phyloP scores from a whole-genome alignment of 2,329 filamentous ascomycete genomes.

The Exophiala calicioides region DNA sequence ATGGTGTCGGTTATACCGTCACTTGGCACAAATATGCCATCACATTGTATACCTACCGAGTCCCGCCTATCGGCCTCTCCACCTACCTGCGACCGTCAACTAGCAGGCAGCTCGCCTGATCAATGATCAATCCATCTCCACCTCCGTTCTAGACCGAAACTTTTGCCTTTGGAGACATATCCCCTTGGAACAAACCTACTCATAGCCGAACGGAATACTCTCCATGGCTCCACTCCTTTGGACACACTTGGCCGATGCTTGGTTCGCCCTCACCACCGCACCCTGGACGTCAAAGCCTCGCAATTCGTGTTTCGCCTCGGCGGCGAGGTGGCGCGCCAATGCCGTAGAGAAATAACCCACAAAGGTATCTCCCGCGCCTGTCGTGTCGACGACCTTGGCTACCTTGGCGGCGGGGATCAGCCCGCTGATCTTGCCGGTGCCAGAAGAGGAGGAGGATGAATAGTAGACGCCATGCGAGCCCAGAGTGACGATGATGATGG shows the following conservation, averaged over 20 bases:
- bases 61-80: too few species aligned
- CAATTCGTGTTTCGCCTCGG: slow-evolving; percentile 56
- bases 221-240: slow-evolving; percentile 49
- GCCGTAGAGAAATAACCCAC: slow-evolving; percentile 82
- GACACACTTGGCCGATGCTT: slow-evolving; percentile 48
- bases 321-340: slow-evolving; percentile 56
- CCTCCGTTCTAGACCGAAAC: too few species aligned
- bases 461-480: slow-evolving; percentile 75
- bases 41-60: too few species aligned
- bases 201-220: slow-evolving; percentile 51
- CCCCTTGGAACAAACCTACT: slow-evolving; percentile 35
- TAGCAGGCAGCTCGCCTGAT: too few species aligned
- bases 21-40: too few species aligned
- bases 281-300: slow-evolving; percentile 50
- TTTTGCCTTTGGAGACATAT: too few species aligned
- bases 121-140: neutral
- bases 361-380: slow-evolving; percentile 91
- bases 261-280: slow-evolving; percentile 45
- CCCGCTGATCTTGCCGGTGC: slow-evolving; percentile 45
- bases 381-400: slow-evolving; percentile 79
- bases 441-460: slow-evolving; percentile 53
- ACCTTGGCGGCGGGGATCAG: slow-evolving; percentile 67
- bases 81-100: too few species aligned
- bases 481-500: slow-evolving; percentile 79
- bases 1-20: too few species aligned